These are phyloP conservation scores for Immersiporthe knoxdaviesiana DNA, from an alignment of 2,329 filamentous ascomycete species.

Conservation along the genomic window DNA sequence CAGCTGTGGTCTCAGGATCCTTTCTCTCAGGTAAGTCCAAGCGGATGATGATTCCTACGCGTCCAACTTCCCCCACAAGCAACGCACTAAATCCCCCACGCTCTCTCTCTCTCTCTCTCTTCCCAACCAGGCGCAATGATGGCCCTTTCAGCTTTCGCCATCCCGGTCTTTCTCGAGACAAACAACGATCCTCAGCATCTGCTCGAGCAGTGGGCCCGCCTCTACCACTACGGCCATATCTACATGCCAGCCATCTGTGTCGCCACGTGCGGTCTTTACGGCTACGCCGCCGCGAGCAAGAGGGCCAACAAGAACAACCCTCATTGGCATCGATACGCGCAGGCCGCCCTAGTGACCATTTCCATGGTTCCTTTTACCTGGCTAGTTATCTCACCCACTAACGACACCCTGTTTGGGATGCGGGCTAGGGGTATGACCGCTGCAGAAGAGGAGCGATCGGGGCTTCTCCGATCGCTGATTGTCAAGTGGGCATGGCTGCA, in stretches of 20 bases:
- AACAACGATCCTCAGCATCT: constrained; percentile 34
- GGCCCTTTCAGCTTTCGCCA: constrained; percentile 35
- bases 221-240: constrained; percentile 41
- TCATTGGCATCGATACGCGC: constrained; percentile 3
- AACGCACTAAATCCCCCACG: too few relatives aligned
- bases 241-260: constrained; percentile 38
- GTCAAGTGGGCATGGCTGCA: constrained; percentile 37
- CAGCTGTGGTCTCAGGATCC: constrained; percentile 10
- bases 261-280: constrained; percentile 34
- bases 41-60: neutral
- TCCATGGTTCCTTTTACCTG: constrained; percentile 44
- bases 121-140: constrained; percentile 15
- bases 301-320: constrained; percentile 30
- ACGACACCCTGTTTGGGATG: constrained; percentile 31
- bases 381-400: constrained; percentile 41
- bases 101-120: too few relatives aligned
- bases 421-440: neutral
- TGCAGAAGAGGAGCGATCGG: neutral
- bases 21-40: constrained; percentile 16
- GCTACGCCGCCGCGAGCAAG: constrained; percentile 35
- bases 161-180: constrained; percentile 40
- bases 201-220: constrained; percentile 38
- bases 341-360: constrained; percentile 27
- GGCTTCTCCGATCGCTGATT: constrained; percentile 30
- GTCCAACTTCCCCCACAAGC: neutral